Percentiles rank a stretch among this genome's conserved stretches.
phyloP scores from a whole-genome alignment of 208 protist species.

The Tritrichomonas musculus region DNA sequence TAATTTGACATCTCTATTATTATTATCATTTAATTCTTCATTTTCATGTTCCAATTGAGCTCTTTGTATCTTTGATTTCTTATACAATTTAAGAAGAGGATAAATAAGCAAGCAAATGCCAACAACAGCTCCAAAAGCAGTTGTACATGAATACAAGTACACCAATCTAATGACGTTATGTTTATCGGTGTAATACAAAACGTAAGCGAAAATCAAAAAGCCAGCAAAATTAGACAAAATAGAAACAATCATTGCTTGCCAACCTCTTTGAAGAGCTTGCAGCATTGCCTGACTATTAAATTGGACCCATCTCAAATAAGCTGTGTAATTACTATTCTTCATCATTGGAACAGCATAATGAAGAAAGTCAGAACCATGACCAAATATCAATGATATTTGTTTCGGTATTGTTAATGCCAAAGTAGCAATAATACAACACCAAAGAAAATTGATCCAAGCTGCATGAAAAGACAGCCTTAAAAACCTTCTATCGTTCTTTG shows the following conservation, averaged over 20 bases:
- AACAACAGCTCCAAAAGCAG: not conserved
- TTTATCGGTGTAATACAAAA: conserved; percentile 12
- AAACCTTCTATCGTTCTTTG: not conserved
- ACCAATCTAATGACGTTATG: not conserved
- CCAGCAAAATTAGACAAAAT: not conserved
- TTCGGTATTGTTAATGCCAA: not conserved
- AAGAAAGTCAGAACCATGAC: not conserved
- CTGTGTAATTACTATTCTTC: not conserved
- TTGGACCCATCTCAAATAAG: not conserved
- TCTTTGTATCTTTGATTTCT: not conserved
- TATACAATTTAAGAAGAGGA: not conserved
- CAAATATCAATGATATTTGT: not conserved
- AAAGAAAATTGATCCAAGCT: not conserved
- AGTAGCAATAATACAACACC: not conserved
- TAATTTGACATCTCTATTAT: too few species aligned
- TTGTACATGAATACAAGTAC: not conserved
- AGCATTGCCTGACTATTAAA: not conserved
- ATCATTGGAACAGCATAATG: not conserved
- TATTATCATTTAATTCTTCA: too few species aligned
- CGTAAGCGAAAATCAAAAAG: not conserved
- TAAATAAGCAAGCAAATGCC: not conserved
- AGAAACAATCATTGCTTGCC: not conserved
- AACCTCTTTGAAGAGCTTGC: not conserved
- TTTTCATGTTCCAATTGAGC: too few species aligned
- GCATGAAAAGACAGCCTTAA: not conserved